Evolutionary conservation across 805 yeast genomes (phyloP), one percentile per base, ranked within the genome.

Genomic region (Torulaspora delbrueckii): DNA sequence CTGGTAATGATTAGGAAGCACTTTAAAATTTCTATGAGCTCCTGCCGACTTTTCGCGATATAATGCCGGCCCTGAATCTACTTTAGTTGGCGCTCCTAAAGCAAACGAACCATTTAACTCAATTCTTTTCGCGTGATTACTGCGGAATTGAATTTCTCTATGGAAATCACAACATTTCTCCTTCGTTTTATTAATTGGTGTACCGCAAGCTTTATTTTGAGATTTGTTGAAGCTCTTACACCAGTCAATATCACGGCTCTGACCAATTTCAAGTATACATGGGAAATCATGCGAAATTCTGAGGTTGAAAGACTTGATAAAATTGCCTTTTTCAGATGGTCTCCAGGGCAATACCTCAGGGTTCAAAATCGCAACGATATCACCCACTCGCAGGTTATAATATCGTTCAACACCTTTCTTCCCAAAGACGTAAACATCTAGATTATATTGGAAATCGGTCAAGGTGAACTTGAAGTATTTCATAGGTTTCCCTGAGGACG

Each of bases 381-480:
- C 88, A 0, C 98, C 97, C 1, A 79, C 71, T 42, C 79, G 69
- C 2, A 89, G 57, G 51, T 84, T 87, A 81, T 86, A 86, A 62
- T 79, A 84, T 57, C 76, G 78, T 18, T 78, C 77, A 50, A 82
- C 82, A 4, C 88, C 85, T 13, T 72, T 67, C 31, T 59, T 54
- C 0, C 82, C 89, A 59, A 84, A 82, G 3, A 90, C 61, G 46
- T 79, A 75, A 5, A 88, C 57, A 38, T 79, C 77, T 2, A 89
- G 62, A 2, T 77, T 76, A 42, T 74, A 75, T 42, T 72, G 72
- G 56, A 89, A 82, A 59, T 86, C 85, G 0, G 95, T 84, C 2
- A 91, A 55, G 1, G 77, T 74, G 16, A 89, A 46, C 46, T 76
- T 76, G 52, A 86, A 67, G 57, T 71, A 90, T 57, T 81, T 83